Base-by-base conservation (phyloP, 805 yeast species). In the Candida namnaoensis region DNA sequence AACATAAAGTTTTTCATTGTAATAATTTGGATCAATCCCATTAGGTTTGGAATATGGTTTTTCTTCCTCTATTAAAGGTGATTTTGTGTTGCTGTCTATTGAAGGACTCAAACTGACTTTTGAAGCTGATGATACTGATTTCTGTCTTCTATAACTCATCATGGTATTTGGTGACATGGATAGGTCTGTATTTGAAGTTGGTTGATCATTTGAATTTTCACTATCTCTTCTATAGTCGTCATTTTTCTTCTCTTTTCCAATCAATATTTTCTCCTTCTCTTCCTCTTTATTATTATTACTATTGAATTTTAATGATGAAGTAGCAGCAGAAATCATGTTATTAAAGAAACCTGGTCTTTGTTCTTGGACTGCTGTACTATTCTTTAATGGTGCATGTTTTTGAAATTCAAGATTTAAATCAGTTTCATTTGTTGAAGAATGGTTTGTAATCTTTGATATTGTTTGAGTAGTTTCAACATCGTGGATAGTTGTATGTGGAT, bases 401-500 rank as follows among this genome's bases (percentile, higher is more conserved):
- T 41, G 47, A 14, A 35, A n/a, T 34, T 42, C 40, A 6, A 46
- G 42, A 27, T 11, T 27, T 13, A 49, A 36, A 3, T 51, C 53
- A 8, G 48, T 30, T 1, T 42, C 49, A 32, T 44, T 46, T 15
- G 46, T 15, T 27, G 30, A 27, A 11, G 37, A 43, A 38, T 54
- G 46, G 4, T 72, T 45, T 1, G 51, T 33, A 19, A 43, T 39
- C 19, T 49, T 44, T 14, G 42, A 46, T 2, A 39, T 28, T 3
- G 40, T 37, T 4, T 44, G 45, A 23, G 41, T 38, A 1, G 52
- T 65, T 36, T 59, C 70, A 15, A 74, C 79, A 48, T 75, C 78
- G 30, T 71, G 65, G 38, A 53, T 66, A 0, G 80, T 75, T 1
- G 78, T 75, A 37, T 62, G 67, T 0, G 80, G 80, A 45, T 66